Base-by-base conservation (phyloP, 495 filamentous ascomycete species). In the Aspergillus nidulans region DNA sequence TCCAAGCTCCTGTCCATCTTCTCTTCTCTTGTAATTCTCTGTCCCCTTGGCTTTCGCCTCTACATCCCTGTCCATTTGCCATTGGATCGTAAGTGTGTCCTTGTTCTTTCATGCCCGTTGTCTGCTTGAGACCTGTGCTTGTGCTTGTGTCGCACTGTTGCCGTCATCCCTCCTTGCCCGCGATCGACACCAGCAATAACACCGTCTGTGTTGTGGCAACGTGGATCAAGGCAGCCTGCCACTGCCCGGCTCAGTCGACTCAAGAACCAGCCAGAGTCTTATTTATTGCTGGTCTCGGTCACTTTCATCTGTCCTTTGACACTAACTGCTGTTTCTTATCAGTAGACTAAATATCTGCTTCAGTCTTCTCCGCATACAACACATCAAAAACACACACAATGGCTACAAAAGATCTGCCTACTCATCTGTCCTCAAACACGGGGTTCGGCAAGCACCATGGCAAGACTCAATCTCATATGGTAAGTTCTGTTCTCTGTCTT, bases 401-500 rank as follows among this genome's bases (percentile, higher is more conserved):
- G 89, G 83, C 87, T 52, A 71, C 83, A 54, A 81, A 80, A 67
- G 78, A 86, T 61, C 71, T 97, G 43, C 91, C 91, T 52, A 71
- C 86, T 16, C 92, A 95, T 77, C 82, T 97, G 20, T 67, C 65
- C 48, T 66, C 72, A 53, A 76, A 32, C 49, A 79, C 80, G 58
- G 85, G 84, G 56, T 77, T 81, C 61, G 71, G 74, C 55, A 89
- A 89, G 74, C 91, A 95, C 67, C 92, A 97, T 73, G 91, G 90
- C 63, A 97, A 97, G 82, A 86, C 90, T 50, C 89, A 92, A 67
- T 95, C 90, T 32, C 91, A 96, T 73, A 89, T 97, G 88, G 92
- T 95, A 75, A 85, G 91, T 90, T 18, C 7, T 41, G 36, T 28
- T n/a, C 23, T n/a, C 6, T 16, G 1, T 46, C 15, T 34, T 20